Evolutionary conservation across 257 asterid genomes (phyloP).

Genomic region (Salvia miltiorrhiza): DNA sequence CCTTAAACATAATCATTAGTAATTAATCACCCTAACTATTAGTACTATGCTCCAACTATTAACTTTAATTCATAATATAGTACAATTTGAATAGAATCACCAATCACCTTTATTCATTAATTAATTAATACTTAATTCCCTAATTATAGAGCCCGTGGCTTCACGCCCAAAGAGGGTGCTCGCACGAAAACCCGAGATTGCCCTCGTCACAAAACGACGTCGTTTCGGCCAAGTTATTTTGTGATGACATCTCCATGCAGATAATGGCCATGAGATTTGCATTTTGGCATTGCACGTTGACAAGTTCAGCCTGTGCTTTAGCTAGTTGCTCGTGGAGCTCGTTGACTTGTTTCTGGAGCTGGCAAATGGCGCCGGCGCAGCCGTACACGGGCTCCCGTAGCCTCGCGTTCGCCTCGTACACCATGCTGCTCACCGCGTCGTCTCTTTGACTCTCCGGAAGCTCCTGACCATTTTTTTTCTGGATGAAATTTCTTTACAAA

Average conservation of each 20-base stretch:
- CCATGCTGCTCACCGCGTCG: constrained; percentile 86
- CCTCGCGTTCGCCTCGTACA: constrained; percentile 78
- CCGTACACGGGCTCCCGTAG: constrained; percentile 78
- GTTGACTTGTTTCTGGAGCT: constrained; percentile 62
- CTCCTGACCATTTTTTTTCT: no score
- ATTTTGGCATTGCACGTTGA: constrained; percentile 66
- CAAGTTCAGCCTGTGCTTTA: constrained; percentile 56
- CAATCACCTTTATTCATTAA: background rate
- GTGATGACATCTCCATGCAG: constrained; percentile 41
- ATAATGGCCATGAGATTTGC: constrained; percentile 56
- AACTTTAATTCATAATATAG: background rate
- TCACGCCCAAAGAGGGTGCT: constrained; percentile 42
- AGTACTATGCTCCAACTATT: constrained; percentile 18
- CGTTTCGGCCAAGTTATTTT: constrained; percentile 15
- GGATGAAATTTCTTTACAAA: no score
- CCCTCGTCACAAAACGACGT: constrained; percentile 31
- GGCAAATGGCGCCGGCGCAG: constrained; percentile 72
- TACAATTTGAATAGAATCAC: constrained; percentile 14
- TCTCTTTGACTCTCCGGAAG: constrained; percentile 64
- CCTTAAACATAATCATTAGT: constrained; percentile 27
- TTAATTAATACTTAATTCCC: no score
- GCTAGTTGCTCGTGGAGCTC: constrained; percentile 76
- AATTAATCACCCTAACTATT: constrained; percentile 20
- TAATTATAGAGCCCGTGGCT: no score
- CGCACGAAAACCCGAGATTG: constrained; percentile 34